A percentile compares a stretch with the other conserved stretches of the same genome.
These are phyloP conservation scores for Ceriops tagal DNA, from an alignment of 345 rosid species.

Conservation along the genomic window DNA sequence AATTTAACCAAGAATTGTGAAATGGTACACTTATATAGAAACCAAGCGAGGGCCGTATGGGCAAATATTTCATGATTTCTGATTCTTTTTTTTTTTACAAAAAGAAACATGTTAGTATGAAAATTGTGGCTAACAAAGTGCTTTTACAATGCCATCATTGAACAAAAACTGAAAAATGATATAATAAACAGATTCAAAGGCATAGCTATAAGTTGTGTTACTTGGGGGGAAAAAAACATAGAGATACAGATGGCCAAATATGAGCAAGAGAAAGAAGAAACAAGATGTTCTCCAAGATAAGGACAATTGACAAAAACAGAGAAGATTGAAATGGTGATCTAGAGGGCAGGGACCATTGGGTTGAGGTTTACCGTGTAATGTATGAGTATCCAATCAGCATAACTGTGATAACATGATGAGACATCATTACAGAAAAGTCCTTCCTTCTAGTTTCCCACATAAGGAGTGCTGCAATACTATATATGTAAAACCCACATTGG, in stretches of 20 bases:
- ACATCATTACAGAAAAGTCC: constrained; percentile 97
- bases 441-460: constrained; percentile 95
- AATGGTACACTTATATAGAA: not conserved
- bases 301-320: too few relatives aligned
- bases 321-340: not conserved
- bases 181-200: too few relatives aligned
- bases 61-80: not conserved
- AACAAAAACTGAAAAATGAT: too few relatives aligned
- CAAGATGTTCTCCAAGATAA: too few relatives aligned
- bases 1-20: not conserved
- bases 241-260: not conserved
- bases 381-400: constrained; percentile 74
- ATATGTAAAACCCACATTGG: constrained; percentile 87
- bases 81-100: not conserved
- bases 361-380: constrained; percentile 52
- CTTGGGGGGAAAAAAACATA: not conserved
- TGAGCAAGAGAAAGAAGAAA: too few relatives aligned
- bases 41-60: not conserved
- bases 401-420: constrained; percentile 93
- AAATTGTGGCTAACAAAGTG: too few relatives aligned
- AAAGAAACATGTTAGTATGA: too few relatives aligned
- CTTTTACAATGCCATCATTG: too few relatives aligned
- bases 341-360: not conserved
- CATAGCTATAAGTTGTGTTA: not conserved
- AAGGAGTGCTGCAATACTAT: constrained; percentile 79